Conservation (phyloP, 306 rosid species). For the Corylus heterophylla region DNA sequence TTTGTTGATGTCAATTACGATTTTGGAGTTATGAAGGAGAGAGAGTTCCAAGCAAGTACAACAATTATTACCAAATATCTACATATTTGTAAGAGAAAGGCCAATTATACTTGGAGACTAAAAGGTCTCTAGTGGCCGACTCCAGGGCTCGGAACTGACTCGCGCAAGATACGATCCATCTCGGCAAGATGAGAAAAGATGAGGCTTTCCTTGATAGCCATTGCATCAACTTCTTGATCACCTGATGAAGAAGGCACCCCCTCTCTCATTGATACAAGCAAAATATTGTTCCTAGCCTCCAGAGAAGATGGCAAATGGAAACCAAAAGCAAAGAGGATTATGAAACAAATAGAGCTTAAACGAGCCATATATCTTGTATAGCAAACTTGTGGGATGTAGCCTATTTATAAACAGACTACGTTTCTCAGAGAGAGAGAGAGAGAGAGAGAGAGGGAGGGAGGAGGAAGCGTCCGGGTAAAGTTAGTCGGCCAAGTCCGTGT, state of each 20-base stretch:
- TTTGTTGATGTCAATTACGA: neutral
- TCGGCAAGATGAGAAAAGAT: neutral
- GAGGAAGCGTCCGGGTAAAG: slow-evolving; percentile 17
- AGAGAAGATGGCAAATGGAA: slow-evolving; percentile 3
- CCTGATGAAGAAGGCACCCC: slow-evolving; percentile 1
- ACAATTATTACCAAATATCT: neutral
- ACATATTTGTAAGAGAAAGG: neutral
- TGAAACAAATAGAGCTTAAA: slow-evolving; percentile 20
- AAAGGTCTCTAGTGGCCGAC: slow-evolving; percentile 17
- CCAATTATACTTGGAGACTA: neutral
- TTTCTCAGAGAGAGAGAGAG: neutral
- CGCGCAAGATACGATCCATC: neutral
- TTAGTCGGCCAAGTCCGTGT: slow-evolving; percentile 14
- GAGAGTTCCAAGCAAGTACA: neutral
- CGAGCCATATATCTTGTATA: slow-evolving; percentile 27
- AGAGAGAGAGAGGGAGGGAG: neutral
- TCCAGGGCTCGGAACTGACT: slow-evolving; percentile 33
- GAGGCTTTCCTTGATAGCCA: neutral
- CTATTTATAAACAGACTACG: slow-evolving; percentile 28
- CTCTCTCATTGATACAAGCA: slow-evolving; percentile 17
- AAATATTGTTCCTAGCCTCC: slow-evolving; percentile 30
- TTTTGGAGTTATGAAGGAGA: neutral
- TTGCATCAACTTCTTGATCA: neutral
- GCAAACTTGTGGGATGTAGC: neutral
- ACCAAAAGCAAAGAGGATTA: slow-evolving; percentile 25